phyloP scores from a whole-genome alignment of 306 rosid genomes.

The Ormosia semicastrata region DNA sequence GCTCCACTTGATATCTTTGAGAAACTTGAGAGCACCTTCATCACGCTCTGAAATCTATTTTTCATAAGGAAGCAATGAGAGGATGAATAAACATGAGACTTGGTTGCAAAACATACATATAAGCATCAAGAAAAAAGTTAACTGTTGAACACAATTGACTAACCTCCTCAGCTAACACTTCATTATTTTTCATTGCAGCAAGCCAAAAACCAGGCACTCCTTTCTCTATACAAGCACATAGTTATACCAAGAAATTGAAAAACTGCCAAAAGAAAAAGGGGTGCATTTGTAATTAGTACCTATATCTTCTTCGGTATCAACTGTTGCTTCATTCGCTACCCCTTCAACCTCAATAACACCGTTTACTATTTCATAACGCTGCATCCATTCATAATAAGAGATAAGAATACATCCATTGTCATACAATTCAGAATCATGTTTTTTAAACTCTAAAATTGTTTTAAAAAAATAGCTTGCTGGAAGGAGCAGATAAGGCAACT shows the following conservation, averaged over 20 bases:
- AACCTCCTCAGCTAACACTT: constrained; percentile 90
- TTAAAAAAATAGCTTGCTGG: not conserved
- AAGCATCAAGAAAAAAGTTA: not conserved
- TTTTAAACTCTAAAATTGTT: not conserved
- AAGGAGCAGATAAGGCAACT: not conserved
- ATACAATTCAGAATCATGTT: not conserved
- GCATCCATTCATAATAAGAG: constrained; percentile 16
- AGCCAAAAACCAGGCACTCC: constrained; percentile 95
- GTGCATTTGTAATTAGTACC: constrained; percentile 35
- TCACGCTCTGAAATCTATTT: constrained; percentile 84
- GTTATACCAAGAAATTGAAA: not conserved
- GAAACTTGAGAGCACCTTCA: constrained; percentile 82
- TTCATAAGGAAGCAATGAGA: not conserved
- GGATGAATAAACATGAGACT: not conserved
- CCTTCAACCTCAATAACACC: constrained; percentile 77
- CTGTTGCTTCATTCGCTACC: constrained; percentile 34
- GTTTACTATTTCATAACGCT: constrained; percentile 79
- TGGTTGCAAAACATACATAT: not conserved
- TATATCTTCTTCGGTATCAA: constrained; percentile 47
- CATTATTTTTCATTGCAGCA: constrained; percentile 84
- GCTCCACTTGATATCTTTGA: constrained; percentile 83
- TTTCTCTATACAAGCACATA: constrained; percentile 50
- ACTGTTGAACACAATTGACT: constrained; percentile 5
- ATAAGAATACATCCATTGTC: not conserved
- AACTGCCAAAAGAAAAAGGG: not conserved